Evolutionary conservation across 2,329 filamentous ascomycete species (phyloP), one percentile per base, ranked within the genome.

Genomic region (Xylariales sp.): DNA sequence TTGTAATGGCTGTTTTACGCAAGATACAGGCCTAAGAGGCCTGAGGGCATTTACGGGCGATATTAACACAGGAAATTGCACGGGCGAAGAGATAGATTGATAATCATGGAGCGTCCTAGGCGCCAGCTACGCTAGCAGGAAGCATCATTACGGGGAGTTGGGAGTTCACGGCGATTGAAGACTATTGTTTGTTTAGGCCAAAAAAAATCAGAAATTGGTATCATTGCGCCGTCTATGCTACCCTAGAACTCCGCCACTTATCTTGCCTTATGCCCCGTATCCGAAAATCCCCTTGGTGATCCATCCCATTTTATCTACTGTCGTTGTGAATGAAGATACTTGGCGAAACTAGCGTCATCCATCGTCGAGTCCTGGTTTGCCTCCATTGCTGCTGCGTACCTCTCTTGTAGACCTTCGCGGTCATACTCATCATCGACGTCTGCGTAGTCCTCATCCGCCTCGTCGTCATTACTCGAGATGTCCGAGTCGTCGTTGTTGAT

Each of bases 351-450:
- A n/a, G 86, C 87, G 53, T 88, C 85, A 5, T 84, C 82, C 74
- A 83, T 79, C 55, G 83, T 78, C 0, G 83, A 84, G 53, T 87
- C 83, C 18, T 81, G 81, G 23, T 87, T 87, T 12, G 89, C 87
- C 45, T 85, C 83, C 75, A 97, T 83, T 0, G 94, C 93, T 50
- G 92, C 87, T 77, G 92, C 86, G 78, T 97, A 98, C 71, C 93
- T 85, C 57, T 88, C 83, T 76, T 92, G 89, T 54, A 97, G 83
- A 1, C 92, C 89, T 69, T 90, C 86, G 69, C 88, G 85, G 70
- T 89, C 85, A 30, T 82, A 81, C 66, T 89, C 87, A n/a, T 88
- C 86, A 50, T 88, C 86, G 1, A 85, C 85, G 45, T 86, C 86
- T 8, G 86, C 85, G 32, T 88, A 86, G 49, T 86, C 84, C 30